phyloP scores from a whole-genome alignment of 2,329 filamentous ascomycete species.

The Alternaria angustiovoidea region DNA sequence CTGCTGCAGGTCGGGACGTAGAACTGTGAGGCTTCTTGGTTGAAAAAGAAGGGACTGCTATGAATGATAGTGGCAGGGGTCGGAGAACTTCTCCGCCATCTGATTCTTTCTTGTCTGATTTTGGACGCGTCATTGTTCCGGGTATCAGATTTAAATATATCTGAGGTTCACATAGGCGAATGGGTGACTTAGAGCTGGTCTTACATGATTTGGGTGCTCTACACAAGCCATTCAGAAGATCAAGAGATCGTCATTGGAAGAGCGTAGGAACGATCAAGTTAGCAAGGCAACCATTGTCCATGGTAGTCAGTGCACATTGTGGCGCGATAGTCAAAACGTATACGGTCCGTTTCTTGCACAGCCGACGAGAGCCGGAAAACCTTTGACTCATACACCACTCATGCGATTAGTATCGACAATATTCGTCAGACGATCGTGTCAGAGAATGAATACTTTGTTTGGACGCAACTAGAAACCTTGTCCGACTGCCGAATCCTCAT shows the following conservation, averaged over 20 bases:
- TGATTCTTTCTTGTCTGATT: neutral
- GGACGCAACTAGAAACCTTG: neutral
- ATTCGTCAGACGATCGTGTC: neutral
- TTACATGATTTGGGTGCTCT: rapidly evolving
- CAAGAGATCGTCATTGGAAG: neutral
- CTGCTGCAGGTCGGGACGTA: neutral
- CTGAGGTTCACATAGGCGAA: too few species aligned
- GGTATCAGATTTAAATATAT: rapidly evolving
- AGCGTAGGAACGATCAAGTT: neutral
- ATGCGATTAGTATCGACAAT: neutral
- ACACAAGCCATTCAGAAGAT: rapidly evolving
- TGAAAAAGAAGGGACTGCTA: too few species aligned
- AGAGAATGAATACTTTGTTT: neutral
- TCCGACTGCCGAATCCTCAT: neutral
- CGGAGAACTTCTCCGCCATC: neutral
- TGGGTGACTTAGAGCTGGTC: neutral
- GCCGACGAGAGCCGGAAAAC: neutral
- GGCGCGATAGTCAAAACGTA: neutral
- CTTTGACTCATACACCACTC: neutral
- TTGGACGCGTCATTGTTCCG: neutral
- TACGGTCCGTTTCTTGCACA: neutral
- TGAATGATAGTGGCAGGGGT: too few species aligned
- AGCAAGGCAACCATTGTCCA: neutral
- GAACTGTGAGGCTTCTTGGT: neutral
- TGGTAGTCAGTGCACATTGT: too few species aligned